Evolutionary conservation across 179 eudicot species (phyloP).

Genomic region (Pouteria campechiana): DNA sequence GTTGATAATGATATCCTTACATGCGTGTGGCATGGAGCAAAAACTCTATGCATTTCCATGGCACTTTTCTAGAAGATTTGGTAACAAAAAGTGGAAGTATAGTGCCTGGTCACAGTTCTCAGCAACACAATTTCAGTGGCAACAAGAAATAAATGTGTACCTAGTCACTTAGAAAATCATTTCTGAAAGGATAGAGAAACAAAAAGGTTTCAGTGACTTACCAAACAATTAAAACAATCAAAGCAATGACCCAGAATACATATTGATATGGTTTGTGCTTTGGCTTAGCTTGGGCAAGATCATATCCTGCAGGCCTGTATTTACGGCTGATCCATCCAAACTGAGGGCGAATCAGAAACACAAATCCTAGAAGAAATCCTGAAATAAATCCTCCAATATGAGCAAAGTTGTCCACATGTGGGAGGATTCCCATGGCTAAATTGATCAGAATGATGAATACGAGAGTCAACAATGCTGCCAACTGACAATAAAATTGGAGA

Average conservation of each 20-base stretch:
- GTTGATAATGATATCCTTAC: too few relatives aligned
- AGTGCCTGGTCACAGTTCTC: too few relatives aligned
- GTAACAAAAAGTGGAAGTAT: too few relatives aligned
- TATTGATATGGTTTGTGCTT: constrained; percentile 50
- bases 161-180: too few relatives aligned
- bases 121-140: too few relatives aligned
- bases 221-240: constrained; percentile 32
- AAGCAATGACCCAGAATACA: constrained; percentile 25
- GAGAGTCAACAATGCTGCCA: constrained; percentile 31
- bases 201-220: constrained; percentile 11
- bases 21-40: too few relatives aligned
- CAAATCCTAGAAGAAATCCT: constrained; percentile 62
- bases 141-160: too few relatives aligned
- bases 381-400: constrained; percentile 61
- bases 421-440: constrained; percentile 49
- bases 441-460: constrained; percentile 33
- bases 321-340: constrained; percentile 27
- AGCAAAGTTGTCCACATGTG: constrained; percentile 57
- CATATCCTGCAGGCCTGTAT: constrained; percentile 4
- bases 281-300: constrained; percentile 9
- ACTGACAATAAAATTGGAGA: constrained; percentile 13
- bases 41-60: too few relatives aligned
- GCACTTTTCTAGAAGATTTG: too few relatives aligned
- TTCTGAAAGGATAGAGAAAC: too few relatives aligned
- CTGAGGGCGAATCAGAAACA: constrained; percentile 48